Percentiles rank a stretch among this genome's conserved stretches.
Evolutionary conservation across 495 filamentous ascomycete genomes (phyloP).

Genomic region (Penicillium argentinense): DNA sequence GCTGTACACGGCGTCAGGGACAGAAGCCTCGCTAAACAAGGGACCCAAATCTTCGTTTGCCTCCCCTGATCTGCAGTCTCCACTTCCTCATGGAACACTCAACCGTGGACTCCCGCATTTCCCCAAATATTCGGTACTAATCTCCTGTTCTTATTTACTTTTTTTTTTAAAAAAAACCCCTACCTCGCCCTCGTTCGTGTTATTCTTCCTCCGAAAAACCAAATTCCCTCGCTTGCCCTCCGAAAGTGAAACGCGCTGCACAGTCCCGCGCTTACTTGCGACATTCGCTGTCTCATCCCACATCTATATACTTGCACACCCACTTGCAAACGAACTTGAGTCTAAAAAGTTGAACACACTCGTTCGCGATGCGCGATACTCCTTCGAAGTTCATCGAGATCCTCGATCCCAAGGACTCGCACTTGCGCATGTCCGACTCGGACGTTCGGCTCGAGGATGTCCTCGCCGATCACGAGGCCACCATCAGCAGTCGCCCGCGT

Average conservation of each 20-base stretch:
- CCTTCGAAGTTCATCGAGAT: slow-evolving; percentile 50
- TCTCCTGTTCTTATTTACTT: background rate
- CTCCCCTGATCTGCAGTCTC: slow-evolving; percentile 17
- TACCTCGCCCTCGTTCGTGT: no score
- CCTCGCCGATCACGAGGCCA: slow-evolving; percentile 47
- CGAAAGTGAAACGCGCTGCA: slow-evolving; percentile 1
- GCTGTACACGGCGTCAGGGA: no score
- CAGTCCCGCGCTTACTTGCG: slow-evolving; percentile 19
- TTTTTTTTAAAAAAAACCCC: background rate
- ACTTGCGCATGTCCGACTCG: slow-evolving; percentile 36
- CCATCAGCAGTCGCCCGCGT: slow-evolving; percentile 37
- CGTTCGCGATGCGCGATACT: slow-evolving; percentile 38
- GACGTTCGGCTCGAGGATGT: slow-evolving; percentile 52
- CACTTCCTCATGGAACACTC: slow-evolving; percentile 4
- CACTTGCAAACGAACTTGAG: no score
- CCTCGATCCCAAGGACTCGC: slow-evolving; percentile 40
- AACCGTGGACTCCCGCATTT: background rate
- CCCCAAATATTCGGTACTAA: slow-evolving; percentile 1
- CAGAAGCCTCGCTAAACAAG: background rate
- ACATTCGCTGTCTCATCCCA: slow-evolving; percentile 15
- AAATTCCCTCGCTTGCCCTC: slow-evolving; percentile 3
- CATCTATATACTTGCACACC: slow-evolving; percentile 3
- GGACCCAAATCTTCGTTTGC: background rate
- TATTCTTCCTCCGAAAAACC: background rate
- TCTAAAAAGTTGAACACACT: no score